phyloP scores from a whole-genome alignment of 495 filamentous ascomycete genomes.

The Friedmanniomyces simplex region DNA sequence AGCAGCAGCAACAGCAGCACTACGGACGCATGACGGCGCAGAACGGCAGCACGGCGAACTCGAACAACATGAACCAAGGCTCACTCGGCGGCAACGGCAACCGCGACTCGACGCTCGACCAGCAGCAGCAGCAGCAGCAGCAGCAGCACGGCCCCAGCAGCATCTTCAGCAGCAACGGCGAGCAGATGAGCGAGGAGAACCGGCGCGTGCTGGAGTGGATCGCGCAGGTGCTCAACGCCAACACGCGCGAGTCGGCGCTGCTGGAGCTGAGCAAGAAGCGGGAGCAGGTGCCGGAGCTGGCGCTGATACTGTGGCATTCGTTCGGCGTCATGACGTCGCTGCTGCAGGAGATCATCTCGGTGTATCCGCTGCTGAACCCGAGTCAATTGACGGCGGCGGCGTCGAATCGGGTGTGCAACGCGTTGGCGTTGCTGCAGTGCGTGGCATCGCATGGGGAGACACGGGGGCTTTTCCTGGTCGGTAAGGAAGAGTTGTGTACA shows the following conservation, averaged over 20 bases:
- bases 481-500: slow-evolving; percentile 42
- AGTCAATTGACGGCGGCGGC: slow-evolving; percentile 94
- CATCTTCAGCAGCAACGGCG: slow-evolving; percentile 34
- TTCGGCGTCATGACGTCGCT: slow-evolving; percentile 98
- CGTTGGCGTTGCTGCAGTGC: slow-evolving; percentile 90
- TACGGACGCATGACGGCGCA: slow-evolving; percentile 23
- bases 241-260: slow-evolving; percentile 77
- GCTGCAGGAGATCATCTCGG: slow-evolving; percentile 96
- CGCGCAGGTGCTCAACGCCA: slow-evolving; percentile 79
- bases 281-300: slow-evolving; percentile 94
- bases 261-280: slow-evolving; percentile 98
- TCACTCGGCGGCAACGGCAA: slow-evolving; percentile 8
- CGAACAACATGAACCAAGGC: slow-evolving; percentile 25
- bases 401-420: slow-evolving; percentile 96
- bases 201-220: slow-evolving; percentile 86
- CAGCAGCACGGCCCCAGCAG: slow-evolving; percentile 26
- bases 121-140: background rate
- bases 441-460: slow-evolving; percentile 98
- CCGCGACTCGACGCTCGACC: background rate
- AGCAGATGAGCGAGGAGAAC: slow-evolving; percentile 75
- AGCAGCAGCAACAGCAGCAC: slow-evolving; percentile 5
- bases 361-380: slow-evolving; percentile 92
- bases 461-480: slow-evolving; percentile 79
- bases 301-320: slow-evolving; percentile 95
- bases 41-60: slow-evolving; percentile 28